Evolutionary conservation across 2,329 filamentous ascomycete genomes (phyloP).

Genomic region (Xylariaceae sp.): DNA sequence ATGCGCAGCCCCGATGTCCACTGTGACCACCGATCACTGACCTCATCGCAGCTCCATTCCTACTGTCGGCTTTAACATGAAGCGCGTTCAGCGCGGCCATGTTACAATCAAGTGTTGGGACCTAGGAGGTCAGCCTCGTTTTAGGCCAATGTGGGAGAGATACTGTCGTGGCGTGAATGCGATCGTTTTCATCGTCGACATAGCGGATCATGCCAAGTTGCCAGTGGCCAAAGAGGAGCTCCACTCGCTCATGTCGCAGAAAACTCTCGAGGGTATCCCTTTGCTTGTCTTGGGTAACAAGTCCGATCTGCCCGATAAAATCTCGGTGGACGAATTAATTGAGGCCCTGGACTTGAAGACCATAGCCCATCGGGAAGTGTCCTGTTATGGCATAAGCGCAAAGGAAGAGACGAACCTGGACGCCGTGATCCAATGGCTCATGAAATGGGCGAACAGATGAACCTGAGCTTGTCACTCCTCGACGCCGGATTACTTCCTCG

Average conservation of each 20-base stretch:
- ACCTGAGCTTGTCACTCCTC: slow-evolving; percentile 4
- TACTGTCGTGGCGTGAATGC: slow-evolving; percentile 97
- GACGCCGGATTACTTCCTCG: not conserved
- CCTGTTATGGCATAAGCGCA: slow-evolving; percentile 97
- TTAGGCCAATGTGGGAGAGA: slow-evolving; percentile 98
- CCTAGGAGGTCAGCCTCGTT: slow-evolving; percentile 91
- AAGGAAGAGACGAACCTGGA: slow-evolving; percentile 99
- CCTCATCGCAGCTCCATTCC: slow-evolving; percentile 76
- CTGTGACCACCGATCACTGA: slow-evolving; percentile 32
- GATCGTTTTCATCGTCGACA: slow-evolving; percentile 98
- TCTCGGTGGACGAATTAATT: slow-evolving; percentile 93
- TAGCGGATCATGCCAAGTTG: slow-evolving; percentile 76
- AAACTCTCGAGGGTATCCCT: slow-evolving; percentile 82
- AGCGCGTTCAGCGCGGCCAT: slow-evolving; percentile 94
- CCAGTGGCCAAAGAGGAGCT: slow-evolving; percentile 88
- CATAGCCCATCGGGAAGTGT: slow-evolving; percentile 89
- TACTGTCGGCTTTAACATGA: slow-evolving; percentile 99
- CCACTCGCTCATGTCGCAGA: slow-evolving; percentile 80
- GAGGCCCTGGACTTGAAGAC: slow-evolving; percentile 85
- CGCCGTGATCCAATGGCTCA: slow-evolving; percentile 92
- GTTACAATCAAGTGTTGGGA: slow-evolving; percentile 99
- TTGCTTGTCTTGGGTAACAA: slow-evolving; percentile 95
- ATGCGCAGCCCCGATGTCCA: slow-evolving; percentile 16
- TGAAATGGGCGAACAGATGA: slow-evolving; percentile 79
- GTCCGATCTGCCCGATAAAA: slow-evolving; percentile 85